phyloP scores from a whole-genome alignment of 148 eudicot genomes.

The Limonium bicolor region DNA sequence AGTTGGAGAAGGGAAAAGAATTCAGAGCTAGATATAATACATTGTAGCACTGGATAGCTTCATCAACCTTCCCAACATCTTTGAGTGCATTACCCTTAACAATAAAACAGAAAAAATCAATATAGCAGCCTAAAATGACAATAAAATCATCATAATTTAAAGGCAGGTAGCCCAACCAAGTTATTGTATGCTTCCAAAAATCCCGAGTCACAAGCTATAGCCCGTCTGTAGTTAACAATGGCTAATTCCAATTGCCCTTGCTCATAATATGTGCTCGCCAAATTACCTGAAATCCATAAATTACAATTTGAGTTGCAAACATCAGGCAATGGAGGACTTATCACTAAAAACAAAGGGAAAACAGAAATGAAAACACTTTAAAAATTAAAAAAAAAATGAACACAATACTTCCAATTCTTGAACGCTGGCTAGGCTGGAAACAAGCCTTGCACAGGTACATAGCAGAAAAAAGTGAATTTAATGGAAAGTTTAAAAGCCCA shows the following conservation, averaged over 20 bases:
- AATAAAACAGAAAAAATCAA: conserved; percentile 1
- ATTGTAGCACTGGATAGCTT: conserved; percentile 79
- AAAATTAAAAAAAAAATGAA: too few relatives aligned
- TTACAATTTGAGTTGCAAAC: too few relatives aligned
- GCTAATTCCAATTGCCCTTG: conserved; percentile 87
- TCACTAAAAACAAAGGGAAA: too few relatives aligned
- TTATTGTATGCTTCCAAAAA: conserved; percentile 95
- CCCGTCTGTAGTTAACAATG: conserved; percentile 65
- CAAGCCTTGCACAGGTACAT: too few relatives aligned
- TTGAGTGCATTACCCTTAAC: conserved; percentile 87
- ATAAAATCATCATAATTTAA: neutral
- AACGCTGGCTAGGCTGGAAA: too few relatives aligned
- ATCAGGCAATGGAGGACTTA: too few relatives aligned
- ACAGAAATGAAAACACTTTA: too few relatives aligned
- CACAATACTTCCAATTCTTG: too few relatives aligned
- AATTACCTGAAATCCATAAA: too few relatives aligned
- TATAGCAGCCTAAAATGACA: neutral
- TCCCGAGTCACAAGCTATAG: conserved; percentile 68
- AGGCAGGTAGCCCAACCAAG: conserved; percentile 37
- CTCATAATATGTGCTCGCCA: conserved; percentile 82
- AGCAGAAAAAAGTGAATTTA: too few relatives aligned
- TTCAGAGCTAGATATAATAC: conserved; percentile 24
- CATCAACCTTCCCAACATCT: conserved; percentile 80
- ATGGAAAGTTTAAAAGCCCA: too few relatives aligned
- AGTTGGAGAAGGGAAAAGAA: neutral